A percentile compares a stretch with the other conserved stretches of the same genome.
phyloP scores from a whole-genome alignment of 495 filamentous ascomycete genomes.

The Annulohypoxylon nitens region DNA sequence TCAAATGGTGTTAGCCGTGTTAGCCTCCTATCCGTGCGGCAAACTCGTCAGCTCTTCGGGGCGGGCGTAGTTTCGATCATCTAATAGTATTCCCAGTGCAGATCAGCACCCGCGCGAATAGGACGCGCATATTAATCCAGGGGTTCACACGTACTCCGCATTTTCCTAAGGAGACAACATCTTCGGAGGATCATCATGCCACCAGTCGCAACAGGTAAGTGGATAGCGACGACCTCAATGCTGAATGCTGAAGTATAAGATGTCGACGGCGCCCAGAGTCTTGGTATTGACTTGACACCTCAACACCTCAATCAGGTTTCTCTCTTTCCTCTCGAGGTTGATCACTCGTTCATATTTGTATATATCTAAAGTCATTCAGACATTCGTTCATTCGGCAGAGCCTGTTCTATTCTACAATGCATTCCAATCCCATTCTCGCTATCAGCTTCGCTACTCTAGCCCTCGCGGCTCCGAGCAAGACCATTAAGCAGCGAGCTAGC shows the following conservation, averaged over 20 bases:
- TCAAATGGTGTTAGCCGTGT: neutral
- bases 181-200: conserved; percentile 25
- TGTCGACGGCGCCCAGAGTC: neutral
- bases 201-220: conserved; percentile 21
- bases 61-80: neutral
- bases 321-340: neutral
- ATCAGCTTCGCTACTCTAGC: conserved; percentile 18
- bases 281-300: neutral
- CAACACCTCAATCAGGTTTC: neutral
- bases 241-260: conserved; percentile 6
- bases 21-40: neutral
- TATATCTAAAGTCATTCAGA: neutral
- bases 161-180: neutral
- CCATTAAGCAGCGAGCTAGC: conserved; percentile 9
- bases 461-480: conserved; percentile 25
- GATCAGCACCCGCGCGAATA: conserved; percentile 4
- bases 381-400: conserved; percentile 16
- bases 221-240: neutral
- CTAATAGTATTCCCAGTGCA: conserved; percentile 7
- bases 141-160: neutral
- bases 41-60: conserved; percentile 1
- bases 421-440: conserved; percentile 3
- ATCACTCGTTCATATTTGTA: conserved; percentile 14
- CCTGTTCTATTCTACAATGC: conserved; percentile 17
- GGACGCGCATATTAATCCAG: neutral